These are phyloP conservation scores for Phytophthora meadii DNA, from an alignment of 352 stramenopile species.

Conservation along the genomic window DNA sequence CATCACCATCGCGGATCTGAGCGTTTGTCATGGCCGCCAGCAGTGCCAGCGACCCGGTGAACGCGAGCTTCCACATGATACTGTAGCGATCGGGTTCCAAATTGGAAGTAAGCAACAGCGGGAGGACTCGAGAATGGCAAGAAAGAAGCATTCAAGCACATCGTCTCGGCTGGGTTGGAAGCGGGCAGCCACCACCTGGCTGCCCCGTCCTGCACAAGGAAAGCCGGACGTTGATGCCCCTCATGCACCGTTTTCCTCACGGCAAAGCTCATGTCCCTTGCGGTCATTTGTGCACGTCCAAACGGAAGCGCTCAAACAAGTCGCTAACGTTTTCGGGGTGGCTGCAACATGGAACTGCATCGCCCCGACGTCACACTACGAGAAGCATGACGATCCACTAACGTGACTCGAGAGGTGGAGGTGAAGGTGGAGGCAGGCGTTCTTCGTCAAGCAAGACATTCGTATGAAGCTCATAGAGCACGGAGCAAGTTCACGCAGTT, in stretches of 20 bases:
- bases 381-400: conserved; percentile 10
- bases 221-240: conserved; percentile 28
- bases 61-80: conserved; percentile 44
- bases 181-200: conserved; percentile 17
- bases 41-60: conserved; percentile 38
- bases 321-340: conserved; percentile 20
- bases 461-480: background rate
- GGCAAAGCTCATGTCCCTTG: conserved; percentile 30
- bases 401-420: background rate
- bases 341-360: conserved; percentile 19
- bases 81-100: background rate
- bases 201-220: conserved; percentile 22
- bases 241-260: conserved; percentile 28
- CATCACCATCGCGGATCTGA: conserved; percentile 54
- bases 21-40: conserved; percentile 24
- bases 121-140: conserved; percentile 27
- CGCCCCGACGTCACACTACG: conserved; percentile 4
- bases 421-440: too few relatives aligned
- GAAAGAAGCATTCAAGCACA: background rate
- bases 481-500: conserved; percentile 3
- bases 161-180: background rate
- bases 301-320: conserved; percentile 12
- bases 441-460: too few relatives aligned
- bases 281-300: conserved; percentile 18
- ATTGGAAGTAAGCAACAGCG: conserved; percentile 7